Conservation (phyloP, 2,329 filamentous ascomycete species). For the Fusarium nematophilum region DNA sequence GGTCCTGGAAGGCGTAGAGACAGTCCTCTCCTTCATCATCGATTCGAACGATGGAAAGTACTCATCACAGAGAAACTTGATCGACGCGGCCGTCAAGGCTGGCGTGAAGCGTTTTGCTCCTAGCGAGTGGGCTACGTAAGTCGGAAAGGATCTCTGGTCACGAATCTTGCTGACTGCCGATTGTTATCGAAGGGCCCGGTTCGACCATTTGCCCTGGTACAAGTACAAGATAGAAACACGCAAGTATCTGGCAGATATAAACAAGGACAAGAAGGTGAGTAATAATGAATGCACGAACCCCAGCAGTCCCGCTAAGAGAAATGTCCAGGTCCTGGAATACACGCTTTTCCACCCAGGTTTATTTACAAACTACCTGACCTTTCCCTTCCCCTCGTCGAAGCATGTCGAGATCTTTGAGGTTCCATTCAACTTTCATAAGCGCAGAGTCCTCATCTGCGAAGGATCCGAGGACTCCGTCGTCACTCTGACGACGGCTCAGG, state of each 20-base stretch:
- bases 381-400: constrained; percentile 59
- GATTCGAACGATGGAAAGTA: constrained; percentile 47
- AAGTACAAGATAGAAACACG: constrained; percentile 59
- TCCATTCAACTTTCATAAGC: constrained; percentile 53
- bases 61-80: constrained; percentile 55
- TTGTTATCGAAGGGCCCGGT: constrained; percentile 3
- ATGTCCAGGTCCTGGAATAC: constrained; percentile 63
- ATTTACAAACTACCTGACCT: constrained; percentile 66
- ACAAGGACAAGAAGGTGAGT: constrained; percentile 56
- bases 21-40: constrained; percentile 63
- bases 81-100: constrained; percentile 67
- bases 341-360: constrained; percentile 65
- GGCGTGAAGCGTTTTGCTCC: constrained; percentile 71
- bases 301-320: neutral
- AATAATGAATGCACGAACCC: rapidly evolving
- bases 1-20: constrained; percentile 60
- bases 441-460: constrained; percentile 56
- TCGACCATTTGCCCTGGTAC: constrained; percentile 31
- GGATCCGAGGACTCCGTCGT: constrained; percentile 55
- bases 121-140: constrained; percentile 65
- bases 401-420: constrained; percentile 55
- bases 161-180: neutral
- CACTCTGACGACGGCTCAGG: constrained; percentile 57
- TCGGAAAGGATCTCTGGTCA: rapidly evolving
- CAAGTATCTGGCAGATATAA: constrained; percentile 63